Evolutionary conservation across 2,329 filamentous ascomycete genomes (phyloP).

Genomic region (Pyricularia sp.): DNA sequence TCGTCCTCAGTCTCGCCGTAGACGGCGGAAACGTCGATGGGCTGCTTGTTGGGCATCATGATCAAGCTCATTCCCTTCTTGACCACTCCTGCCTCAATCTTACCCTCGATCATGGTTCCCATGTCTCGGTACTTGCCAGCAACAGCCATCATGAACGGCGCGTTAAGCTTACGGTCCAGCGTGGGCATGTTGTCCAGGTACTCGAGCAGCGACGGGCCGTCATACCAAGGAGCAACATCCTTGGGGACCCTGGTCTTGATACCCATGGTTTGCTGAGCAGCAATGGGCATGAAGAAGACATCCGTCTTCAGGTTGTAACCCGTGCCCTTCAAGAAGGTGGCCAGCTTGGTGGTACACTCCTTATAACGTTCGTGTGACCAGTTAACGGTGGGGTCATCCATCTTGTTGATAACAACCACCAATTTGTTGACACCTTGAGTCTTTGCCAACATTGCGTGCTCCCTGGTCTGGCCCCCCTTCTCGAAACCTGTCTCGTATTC

Average conservation of each 20-base stretch:
- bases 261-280: conserved; percentile 74
- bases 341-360: conserved; percentile 85
- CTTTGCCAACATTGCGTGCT: conserved; percentile 88
- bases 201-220: conserved; percentile 84
- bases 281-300: conserved; percentile 92
- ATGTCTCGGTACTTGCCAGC: conserved; percentile 95
- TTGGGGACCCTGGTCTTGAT: conserved; percentile 84
- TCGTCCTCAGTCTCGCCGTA: conserved; percentile 98
- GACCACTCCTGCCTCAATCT: conserved; percentile 88
- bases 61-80: conserved; percentile 80
- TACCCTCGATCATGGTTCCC: conserved; percentile 95
- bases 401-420: conserved; percentile 94
- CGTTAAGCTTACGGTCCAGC: conserved; percentile 90
- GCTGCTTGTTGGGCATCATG: conserved; percentile 93
- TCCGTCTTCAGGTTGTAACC: conserved; percentile 94
- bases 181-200: conserved; percentile 65
- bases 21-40: conserved; percentile 70
- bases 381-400: conserved; percentile 94
- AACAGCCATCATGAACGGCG: conserved; percentile 99
- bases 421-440: conserved; percentile 98
- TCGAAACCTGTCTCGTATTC: conserved; percentile 99
- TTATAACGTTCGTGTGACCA: conserved; percentile 92
- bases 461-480: conserved; percentile 87
- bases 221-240: conserved; percentile 71
- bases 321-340: conserved; percentile 79